These are phyloP conservation scores for Diatrype stigma DNA, from an alignment of 2,329 filamentous ascomycete species.

Conservation along the genomic window DNA sequence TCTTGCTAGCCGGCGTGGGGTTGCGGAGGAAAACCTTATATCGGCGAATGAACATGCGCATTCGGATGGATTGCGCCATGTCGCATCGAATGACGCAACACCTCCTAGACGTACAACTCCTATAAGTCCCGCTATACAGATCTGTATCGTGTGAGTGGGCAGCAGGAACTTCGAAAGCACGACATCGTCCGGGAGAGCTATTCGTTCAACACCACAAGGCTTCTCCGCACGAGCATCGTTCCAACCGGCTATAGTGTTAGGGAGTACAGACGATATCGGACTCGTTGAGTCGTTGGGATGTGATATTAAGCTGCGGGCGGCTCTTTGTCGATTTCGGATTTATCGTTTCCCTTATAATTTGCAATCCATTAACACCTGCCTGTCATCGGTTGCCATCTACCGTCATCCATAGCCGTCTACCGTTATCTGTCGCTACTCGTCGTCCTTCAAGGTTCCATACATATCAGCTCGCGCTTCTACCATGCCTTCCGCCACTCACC, in stretches of 20 bases:
- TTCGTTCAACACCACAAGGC: not conserved
- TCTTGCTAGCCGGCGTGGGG: too few relatives aligned
- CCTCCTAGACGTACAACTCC: too few relatives aligned
- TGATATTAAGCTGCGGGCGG: not conserved
- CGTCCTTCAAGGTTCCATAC: too few relatives aligned
- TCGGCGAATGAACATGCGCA: too few relatives aligned
- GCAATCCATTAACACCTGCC: too few relatives aligned
- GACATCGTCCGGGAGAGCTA: not conserved
- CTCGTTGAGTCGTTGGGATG: not conserved
- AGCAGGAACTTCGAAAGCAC: not conserved
- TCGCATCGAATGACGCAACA: too few relatives aligned
- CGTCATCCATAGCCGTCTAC: too few relatives aligned
- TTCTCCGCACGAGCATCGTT: not conserved
- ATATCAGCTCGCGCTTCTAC: constrained; percentile 7
- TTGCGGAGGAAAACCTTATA: too few relatives aligned
- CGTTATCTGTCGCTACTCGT: too few relatives aligned
- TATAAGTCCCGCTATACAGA: not conserved
- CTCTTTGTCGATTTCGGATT: not conserved
- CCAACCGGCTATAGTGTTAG: not conserved
- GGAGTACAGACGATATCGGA: not conserved
- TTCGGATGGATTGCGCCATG: too few relatives aligned
- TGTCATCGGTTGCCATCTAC: too few relatives aligned
- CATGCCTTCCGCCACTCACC: constrained; percentile 29
- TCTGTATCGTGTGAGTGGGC: not conserved
- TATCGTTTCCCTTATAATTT: too few relatives aligned